Percentiles rank a stretch among this genome's conserved stretches.
Conservation (phyloP, 169 alveolate genomes). For the Plasmodium gallinaceum region DNA sequence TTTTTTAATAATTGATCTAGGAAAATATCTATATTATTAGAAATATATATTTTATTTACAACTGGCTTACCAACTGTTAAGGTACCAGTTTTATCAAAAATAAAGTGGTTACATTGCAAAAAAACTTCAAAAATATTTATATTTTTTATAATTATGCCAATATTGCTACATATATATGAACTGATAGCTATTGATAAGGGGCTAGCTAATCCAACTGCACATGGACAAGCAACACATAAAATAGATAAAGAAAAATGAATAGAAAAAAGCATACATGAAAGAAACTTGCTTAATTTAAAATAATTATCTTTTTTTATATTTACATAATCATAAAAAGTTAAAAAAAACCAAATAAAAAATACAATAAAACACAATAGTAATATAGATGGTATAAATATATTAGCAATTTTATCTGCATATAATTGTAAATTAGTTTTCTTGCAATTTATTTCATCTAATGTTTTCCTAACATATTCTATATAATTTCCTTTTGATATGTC, state of each 20-base stretch:
- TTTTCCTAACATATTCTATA: conserved; percentile 60
- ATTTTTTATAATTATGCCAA: conserved; percentile 69
- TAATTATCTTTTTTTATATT: conserved; percentile 36
- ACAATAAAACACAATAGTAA: conserved; percentile 47
- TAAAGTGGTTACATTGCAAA: conserved; percentile 69
- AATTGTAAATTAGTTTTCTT: conserved; percentile 70
- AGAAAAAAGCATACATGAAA: conserved; percentile 65
- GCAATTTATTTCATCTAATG: conserved; percentile 60
- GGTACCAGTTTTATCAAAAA: conserved; percentile 73
- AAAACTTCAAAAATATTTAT: conserved; percentile 62
- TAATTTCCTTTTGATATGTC: conserved; percentile 67
- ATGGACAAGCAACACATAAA: conserved; percentile 76
- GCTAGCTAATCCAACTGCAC: conserved; percentile 77
- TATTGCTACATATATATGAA: conserved; percentile 64
- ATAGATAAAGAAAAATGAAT: conserved; percentile 71
- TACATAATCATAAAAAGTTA: conserved; percentile 59
- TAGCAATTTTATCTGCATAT: conserved; percentile 75
- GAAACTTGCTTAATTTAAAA: conserved; percentile 42
- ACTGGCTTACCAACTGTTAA: conserved; percentile 76
- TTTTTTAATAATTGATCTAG: conserved; percentile 55
- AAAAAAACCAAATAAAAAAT: conserved; percentile 65
- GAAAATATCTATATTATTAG: conserved; percentile 44
- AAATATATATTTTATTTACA: conserved; percentile 49
- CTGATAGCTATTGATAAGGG: conserved; percentile 72
- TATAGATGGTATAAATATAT: conserved; percentile 56